Base-by-base conservation (phyloP, 176 grass and related monocot genomes). In the Ampelocalamus luodianensis region DNA sequence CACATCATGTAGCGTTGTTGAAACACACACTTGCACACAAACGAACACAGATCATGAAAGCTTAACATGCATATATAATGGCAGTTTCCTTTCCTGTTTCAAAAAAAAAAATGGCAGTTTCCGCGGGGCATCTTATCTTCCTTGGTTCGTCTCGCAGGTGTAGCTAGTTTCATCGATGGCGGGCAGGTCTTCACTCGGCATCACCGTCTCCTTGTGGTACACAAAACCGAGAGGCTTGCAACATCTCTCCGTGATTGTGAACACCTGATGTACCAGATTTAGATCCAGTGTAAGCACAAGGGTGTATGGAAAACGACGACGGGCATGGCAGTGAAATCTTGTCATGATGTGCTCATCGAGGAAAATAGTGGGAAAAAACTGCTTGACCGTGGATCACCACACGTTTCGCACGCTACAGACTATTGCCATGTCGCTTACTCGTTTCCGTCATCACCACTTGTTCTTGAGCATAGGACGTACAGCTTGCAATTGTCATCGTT, bases 91-190 rank as follows among this genome's bases (percentile, higher is more conserved):
- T n/a, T n/a, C n/a, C n/a, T n/a, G n/a, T n/a, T n/a, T n/a, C n/a
- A n/a, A n/a, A n/a, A n/a, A n/a, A n/a, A n/a, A n/a, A n/a, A 27
- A 7, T 20, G 27, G 4, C 29, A 27, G 12, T 39, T 60, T 22
- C 29, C 38, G 32, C 13, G 0, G 29, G 6, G 0, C 13, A 14
- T 65, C 54, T 14, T 2, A n/a, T 46, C 12, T 69, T 79, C 27
- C 39, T 37, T 34, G 46, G 68, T 68, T 55, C 72, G 20, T 78
- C 22, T 73, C 26, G 3, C 77, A 85, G 78, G 77, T 81, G 6
- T 85, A 90, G 68, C 65, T 53, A 53, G 16, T 59, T 60, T 45
- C 72, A 71, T 8, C 72, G 10, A 65, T 14, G 58, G 58, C 18
- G 14, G 82, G 43, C 14, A 17, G 77, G 68, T 76, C 29, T 71